phyloP scores from a whole-genome alignment of 371 early-diverging fungal species.

The Mortierella sp. region DNA sequence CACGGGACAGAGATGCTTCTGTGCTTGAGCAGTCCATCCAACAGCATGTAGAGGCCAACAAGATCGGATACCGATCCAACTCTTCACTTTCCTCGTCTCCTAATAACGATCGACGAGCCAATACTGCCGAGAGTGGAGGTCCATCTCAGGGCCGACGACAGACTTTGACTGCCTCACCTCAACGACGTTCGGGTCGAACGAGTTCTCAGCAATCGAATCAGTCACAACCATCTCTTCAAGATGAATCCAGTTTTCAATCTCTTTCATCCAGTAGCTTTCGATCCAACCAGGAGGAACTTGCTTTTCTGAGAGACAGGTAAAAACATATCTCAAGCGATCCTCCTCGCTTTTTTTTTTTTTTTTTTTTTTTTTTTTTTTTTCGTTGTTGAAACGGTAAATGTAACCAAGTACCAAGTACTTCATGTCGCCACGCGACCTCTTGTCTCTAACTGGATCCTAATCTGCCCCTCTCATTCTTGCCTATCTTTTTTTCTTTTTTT shows the following conservation, averaged over 20 bases:
- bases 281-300: slow-evolving; percentile 38
- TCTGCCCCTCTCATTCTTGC: no score
- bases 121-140: slow-evolving; percentile 15
- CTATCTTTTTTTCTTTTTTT: no score
- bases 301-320: slow-evolving; percentile 46
- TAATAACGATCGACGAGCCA: slow-evolving; percentile 27
- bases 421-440: no score
- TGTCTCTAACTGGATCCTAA: no score
- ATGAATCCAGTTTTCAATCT: slow-evolving; percentile 28
- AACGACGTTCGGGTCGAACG: slow-evolving; percentile 13
- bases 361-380: not conserved
- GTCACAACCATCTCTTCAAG: slow-evolving; percentile 23
- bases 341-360: not conserved
- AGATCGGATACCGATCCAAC: slow-evolving; percentile 39
- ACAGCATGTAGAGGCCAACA: slow-evolving; percentile 48
- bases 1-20: slow-evolving; percentile 37
- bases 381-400: no score
- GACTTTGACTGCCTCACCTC: slow-evolving; percentile 14
- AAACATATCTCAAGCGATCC: not conserved
- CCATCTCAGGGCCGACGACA: slow-evolving; percentile 20
- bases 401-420: no score
- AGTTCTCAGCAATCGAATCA: slow-evolving; percentile 6
- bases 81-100: slow-evolving; percentile 34
- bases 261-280: slow-evolving; percentile 35
- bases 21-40: slow-evolving; percentile 45